These are phyloP conservation scores for Viridothelium virens DNA, from an alignment of 495 filamentous ascomycete species.

Conservation along the genomic window DNA sequence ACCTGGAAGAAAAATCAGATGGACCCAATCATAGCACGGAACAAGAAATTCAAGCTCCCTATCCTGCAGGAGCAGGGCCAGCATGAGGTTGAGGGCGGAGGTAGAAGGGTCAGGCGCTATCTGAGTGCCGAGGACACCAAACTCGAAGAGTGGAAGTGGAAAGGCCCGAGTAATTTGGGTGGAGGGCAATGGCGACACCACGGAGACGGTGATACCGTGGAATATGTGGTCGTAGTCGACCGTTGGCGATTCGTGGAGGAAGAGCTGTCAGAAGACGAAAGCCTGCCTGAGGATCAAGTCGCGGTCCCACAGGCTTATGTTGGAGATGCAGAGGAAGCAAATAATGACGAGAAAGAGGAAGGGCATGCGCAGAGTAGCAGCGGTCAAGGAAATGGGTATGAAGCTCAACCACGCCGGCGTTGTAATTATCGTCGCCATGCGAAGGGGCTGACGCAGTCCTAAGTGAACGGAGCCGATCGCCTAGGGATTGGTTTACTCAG, in stretches of 20 bases:
- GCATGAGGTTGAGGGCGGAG: not conserved
- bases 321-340: no score
- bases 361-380: no score
- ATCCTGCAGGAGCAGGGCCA: not conserved
- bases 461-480: no score
- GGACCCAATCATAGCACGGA: conserved; percentile 8
- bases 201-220: not conserved
- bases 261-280: not conserved
- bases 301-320: no score
- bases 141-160: conserved; percentile 4
- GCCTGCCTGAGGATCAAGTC: no score
- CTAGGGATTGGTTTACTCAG: no score
- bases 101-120: not conserved
- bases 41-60: conserved; percentile 1
- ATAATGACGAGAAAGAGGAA: no score
- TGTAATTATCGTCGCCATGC: no score
- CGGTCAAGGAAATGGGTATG: no score
- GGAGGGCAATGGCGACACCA: not conserved
- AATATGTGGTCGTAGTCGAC: not conserved
- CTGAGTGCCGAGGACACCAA: conserved; percentile 2
- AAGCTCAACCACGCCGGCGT: no score
- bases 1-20: not conserved
- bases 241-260: not conserved
- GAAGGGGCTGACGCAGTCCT: no score
- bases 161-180: conserved; percentile 7